phyloP scores from a whole-genome alignment of 495 filamentous ascomycete genomes.

The Tuber magnatum region DNA sequence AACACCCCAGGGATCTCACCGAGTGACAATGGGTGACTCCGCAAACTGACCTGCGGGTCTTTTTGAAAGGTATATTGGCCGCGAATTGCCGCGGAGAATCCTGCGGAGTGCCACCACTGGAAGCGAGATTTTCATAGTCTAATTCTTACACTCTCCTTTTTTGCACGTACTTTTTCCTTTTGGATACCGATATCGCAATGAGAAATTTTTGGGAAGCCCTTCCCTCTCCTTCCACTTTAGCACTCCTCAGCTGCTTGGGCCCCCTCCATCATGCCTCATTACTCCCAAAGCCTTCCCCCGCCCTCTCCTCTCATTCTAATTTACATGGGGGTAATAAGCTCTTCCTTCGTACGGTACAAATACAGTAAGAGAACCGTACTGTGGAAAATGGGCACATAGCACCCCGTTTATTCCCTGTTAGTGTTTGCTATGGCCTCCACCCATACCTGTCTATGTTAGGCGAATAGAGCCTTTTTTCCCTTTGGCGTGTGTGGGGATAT shows the following conservation, averaged over 20 bases:
- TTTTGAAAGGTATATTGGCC: not conserved
- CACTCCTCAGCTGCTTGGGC: not conserved
- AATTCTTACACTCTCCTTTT: not conserved
- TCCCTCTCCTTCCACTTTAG: not conserved
- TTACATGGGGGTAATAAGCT: not conserved
- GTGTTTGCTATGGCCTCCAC: not conserved
- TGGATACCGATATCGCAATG: not conserved
- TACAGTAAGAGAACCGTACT: not conserved
- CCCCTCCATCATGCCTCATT: not conserved
- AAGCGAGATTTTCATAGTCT: not conserved
- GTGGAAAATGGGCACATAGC: not conserved
- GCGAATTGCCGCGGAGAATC: not conserved
- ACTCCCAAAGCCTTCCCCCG: not conserved
- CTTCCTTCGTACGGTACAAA: not conserved
- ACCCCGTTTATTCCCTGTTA: not conserved
- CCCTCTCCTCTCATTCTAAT: not conserved
- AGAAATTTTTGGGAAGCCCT: not conserved
- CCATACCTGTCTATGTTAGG: not conserved
- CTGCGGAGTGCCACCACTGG: not conserved
- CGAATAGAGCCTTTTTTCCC: not conserved
- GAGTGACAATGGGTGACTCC: constrained; percentile 2
- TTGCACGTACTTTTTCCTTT: not conserved
- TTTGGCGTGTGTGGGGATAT: not conserved
- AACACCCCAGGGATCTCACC: not conserved
- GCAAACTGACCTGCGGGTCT: not conserved